Evolutionary conservation across 1,139 yeast species (phyloP).

Genomic region (Yamadazyma spencermartinsiae): DNA sequence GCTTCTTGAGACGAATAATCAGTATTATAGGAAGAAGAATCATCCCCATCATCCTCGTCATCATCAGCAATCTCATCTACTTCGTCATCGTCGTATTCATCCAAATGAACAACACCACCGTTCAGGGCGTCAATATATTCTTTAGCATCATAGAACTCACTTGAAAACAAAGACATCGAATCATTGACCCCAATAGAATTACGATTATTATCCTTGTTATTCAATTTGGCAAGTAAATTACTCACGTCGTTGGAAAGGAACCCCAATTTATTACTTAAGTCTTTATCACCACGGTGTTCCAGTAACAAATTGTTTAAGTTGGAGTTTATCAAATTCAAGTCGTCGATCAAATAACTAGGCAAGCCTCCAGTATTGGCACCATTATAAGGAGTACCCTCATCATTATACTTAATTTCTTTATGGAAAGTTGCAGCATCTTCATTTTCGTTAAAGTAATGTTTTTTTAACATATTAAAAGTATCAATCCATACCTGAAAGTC

Average conservation of each 20-base stretch:
- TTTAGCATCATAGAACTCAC: constrained; percentile 68
- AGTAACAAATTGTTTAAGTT: constrained; percentile 23
- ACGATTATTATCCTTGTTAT: constrained; percentile 5
- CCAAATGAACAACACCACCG: constrained; percentile 38
- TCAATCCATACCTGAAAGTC: constrained; percentile 84
- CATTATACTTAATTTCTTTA: constrained; percentile 15
- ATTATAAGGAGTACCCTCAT: constrained; percentile 6
- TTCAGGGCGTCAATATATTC: constrained; percentile 47
- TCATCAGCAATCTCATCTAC: constrained; percentile 13
- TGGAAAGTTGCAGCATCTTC: constrained; percentile 10
- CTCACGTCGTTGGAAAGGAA: constrained; percentile 21
- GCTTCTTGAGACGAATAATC: constrained; percentile 6
- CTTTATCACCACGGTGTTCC: constrained; percentile 4
- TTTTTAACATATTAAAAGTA: constrained; percentile 60
- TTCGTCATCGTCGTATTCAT: constrained; percentile 19
- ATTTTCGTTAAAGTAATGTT: constrained; percentile 16
- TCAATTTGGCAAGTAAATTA: constrained; percentile 18
- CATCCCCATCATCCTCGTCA: constrained; percentile 10
- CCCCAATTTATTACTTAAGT: constrained; percentile 7
- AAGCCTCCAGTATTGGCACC: constrained; percentile 2
- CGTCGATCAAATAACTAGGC: constrained; percentile 12
- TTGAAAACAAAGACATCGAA: constrained; percentile 29
- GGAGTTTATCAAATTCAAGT: constrained; percentile 20
- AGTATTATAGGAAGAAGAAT: constrained; percentile 9
- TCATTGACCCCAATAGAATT: constrained; percentile 25